These are phyloP conservation scores for Escovopsis weberi DNA, from an alignment of 2,329 filamentous ascomycete genomes.

Conservation along the genomic window DNA sequence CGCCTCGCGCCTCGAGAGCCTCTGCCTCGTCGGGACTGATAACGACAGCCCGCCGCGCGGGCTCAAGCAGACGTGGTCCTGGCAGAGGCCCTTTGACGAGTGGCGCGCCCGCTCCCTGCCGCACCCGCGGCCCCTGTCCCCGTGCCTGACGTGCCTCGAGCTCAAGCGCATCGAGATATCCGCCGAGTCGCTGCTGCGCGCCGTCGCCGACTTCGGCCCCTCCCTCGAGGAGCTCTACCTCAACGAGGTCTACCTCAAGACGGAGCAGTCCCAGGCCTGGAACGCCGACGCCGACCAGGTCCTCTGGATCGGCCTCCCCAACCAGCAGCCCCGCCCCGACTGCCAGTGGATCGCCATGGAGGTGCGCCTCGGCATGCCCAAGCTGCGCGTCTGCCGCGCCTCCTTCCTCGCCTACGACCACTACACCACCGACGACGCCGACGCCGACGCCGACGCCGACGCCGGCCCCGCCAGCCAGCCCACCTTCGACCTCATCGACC, in stretches of 20 bases:
- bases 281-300: slow-evolving; percentile 19
- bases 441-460: slow-evolving; percentile 5
- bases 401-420: slow-evolving; percentile 29
- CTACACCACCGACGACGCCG: slow-evolving; percentile 19
- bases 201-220: slow-evolving; percentile 20
- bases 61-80: slow-evolving; percentile 23
- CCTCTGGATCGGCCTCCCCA: slow-evolving; percentile 32
- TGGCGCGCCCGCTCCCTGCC: slow-evolving; percentile 27
- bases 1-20: slow-evolving; percentile 27
- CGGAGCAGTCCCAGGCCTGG: slow-evolving; percentile 17
- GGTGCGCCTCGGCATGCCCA: slow-evolving; percentile 20
- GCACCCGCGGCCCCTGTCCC: slow-evolving; percentile 19
- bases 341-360: slow-evolving; percentile 28
- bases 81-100: slow-evolving; percentile 21
- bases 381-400: slow-evolving; percentile 28
- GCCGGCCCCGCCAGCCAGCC: slow-evolving; percentile 6
- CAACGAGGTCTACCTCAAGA: slow-evolving; percentile 31
- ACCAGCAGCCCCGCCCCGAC: slow-evolving; percentile 21
- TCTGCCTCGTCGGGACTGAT: slow-evolving; percentile 34
- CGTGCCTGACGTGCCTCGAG: slow-evolving; percentile 27
- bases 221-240: slow-evolving; percentile 31
- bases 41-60: slow-evolving; percentile 21
- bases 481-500: slow-evolving; percentile 28
- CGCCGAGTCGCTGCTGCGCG: slow-evolving; percentile 20
- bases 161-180: slow-evolving; percentile 27